Evolutionary conservation across 1,284 basidiomycete genomes (phyloP).

Genomic region (Moesziomyces antarcticus): DNA sequence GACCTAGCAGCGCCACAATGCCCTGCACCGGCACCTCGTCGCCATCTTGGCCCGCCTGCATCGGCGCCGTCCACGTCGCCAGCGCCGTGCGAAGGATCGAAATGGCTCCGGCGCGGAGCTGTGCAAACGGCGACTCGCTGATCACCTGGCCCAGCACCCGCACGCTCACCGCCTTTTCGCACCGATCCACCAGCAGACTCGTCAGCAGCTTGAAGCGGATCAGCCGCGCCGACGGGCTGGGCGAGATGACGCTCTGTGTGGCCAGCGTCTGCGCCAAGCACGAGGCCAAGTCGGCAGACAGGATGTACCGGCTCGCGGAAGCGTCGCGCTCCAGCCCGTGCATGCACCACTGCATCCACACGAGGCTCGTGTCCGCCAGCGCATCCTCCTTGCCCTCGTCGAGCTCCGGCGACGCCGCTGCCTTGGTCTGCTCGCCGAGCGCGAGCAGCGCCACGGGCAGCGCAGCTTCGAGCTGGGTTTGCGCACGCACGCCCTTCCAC

Average conservation of each 20-base stretch:
- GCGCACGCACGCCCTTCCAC: constrained; percentile 35
- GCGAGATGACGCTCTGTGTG: constrained; percentile 52
- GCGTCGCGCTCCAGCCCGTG: constrained; percentile 19
- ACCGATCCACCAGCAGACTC: constrained; percentile 18
- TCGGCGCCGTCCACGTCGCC: background rate
- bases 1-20: constrained; percentile 9
- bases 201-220: constrained; percentile 44
- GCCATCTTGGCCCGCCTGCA: background rate
- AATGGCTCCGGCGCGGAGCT: constrained; percentile 41
- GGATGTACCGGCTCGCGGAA: constrained; percentile 7
- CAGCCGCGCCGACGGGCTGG: constrained; percentile 34
- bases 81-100: constrained; percentile 23
- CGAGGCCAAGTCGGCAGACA: constrained; percentile 24
- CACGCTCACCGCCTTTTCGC: constrained; percentile 15
- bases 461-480: constrained; percentile 35
- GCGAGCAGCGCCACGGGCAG: constrained; percentile 37
- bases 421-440: constrained; percentile 35
- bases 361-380: constrained; percentile 37
- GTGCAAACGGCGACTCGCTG: constrained; percentile 47
- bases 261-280: constrained; percentile 49
- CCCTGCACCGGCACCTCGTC: background rate
- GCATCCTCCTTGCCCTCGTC: constrained; percentile 35
- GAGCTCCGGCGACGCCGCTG: constrained; percentile 30
- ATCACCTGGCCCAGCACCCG: constrained; percentile 37
- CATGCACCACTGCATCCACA: constrained; percentile 47